Conservation (phyloP, 2,329 filamentous ascomycete species). For the Aciculosporium take region DNA sequence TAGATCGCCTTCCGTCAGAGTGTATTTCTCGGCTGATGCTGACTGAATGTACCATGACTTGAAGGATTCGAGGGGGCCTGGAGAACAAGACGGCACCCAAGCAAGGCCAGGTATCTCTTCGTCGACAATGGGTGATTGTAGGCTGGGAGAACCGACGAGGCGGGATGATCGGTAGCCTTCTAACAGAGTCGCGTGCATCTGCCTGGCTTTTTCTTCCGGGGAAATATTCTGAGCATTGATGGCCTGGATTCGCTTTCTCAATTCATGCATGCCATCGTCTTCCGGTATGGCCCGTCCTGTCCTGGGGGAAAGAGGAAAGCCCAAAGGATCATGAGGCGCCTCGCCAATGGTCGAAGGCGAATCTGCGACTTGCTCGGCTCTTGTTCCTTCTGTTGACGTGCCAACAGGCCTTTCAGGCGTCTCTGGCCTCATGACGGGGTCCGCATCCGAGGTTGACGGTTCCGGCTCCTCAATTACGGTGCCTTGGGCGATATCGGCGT, state of each 20-base stretch:
- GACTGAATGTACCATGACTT: constrained; percentile 42
- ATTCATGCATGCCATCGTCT: constrained; percentile 61
- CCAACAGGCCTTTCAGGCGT: constrained; percentile 17
- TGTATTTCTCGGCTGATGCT: constrained; percentile 27
- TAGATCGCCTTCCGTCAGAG: constrained; percentile 45
- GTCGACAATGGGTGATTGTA: constrained; percentile 7
- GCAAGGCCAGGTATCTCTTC: constrained; percentile 13
- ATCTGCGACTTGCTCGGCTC: constrained; percentile 16
- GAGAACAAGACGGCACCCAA: constrained; percentile 26
- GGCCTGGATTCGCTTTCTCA: constrained; percentile 52
- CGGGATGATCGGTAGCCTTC: constrained; percentile 45
- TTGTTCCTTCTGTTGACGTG: constrained; percentile 21
- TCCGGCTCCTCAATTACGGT: constrained; percentile 4
- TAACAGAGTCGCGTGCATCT: constrained; percentile 57
- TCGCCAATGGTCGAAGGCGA: constrained; percentile 11
- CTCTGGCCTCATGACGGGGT: constrained; percentile 11
- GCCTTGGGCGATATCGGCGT: constrained; percentile 13
- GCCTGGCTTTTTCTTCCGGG: constrained; percentile 50
- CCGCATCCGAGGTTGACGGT: not conserved
- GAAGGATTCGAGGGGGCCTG: constrained; percentile 36
- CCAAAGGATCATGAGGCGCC: constrained; percentile 19
- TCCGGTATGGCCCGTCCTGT: constrained; percentile 41
- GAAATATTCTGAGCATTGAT: constrained; percentile 50
- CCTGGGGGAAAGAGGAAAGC: constrained; percentile 17
- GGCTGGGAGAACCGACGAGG: constrained; percentile 3